Evolutionary conservation across 2,329 filamentous ascomycete genomes (phyloP), one percentile per base, ranked within the genome.

Genomic region (Penicillium sp.): DNA sequence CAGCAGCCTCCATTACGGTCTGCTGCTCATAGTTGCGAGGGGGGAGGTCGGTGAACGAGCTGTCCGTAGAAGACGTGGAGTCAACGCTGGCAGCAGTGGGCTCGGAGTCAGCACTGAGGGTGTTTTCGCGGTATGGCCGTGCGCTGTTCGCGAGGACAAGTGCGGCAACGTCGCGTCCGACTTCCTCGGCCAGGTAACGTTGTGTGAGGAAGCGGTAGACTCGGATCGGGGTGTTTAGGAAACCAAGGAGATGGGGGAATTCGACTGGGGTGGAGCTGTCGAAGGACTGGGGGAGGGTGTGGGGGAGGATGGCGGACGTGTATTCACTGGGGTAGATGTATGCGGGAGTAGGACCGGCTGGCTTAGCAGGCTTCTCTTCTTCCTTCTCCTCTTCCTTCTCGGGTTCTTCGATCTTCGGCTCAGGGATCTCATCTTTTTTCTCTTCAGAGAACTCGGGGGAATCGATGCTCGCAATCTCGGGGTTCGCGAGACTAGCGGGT

Each of bases 221-320:
- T 59, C 94, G 88, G 63, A 87, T 89, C 0, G 92, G 90, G 3
- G 93, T 97, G 77, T 94, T 93, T 61, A 90, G 79, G 80, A 99
- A 96, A 59, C 94, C 94, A 31, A 99, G 87, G 57, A 97, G 84
- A 72, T 97, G 93, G 1, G 93, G 93, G 74, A 96, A 90, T 41
- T 84, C 80, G 58, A 99, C 82, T 15, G 89, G 82, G 25, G 83
- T 80, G 6, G 88, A 87, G 43, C 91, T 91, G 38, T 87, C 84
- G 68, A 99, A 85, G 58, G 87, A 84, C 60, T 79, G 70, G 4
- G 93, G 93, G 43, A 89, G 83, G 44, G 82, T 79, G 31, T 81
- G 71, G 0, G 92, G 87, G 50, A 92, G 80, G 25, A 77, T 69
- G 40, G 89, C 84, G 38, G 84, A 79, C 8, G 84, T 67, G 75